Base-by-base conservation (phyloP, 768 basidiomycete genomes). In the Serendipita sp. region DNA sequence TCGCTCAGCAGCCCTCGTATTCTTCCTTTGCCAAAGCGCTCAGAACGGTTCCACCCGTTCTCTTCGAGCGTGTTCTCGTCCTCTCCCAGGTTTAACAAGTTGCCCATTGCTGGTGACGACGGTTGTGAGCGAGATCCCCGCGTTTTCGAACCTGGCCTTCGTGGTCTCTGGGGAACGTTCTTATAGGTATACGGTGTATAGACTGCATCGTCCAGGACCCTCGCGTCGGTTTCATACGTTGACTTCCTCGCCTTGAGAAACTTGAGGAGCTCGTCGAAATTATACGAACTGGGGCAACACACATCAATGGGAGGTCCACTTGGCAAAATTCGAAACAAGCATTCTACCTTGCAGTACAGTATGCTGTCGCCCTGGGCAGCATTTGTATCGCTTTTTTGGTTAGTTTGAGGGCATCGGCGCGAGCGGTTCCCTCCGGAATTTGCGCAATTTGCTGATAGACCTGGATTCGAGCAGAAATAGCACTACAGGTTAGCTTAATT, bases 381-480 rank as follows among this genome's bases (percentile, higher is more conserved):
- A 83, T 84, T 71, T 93, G 94, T 2, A 92, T 91, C 71, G 94
- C 95, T 75, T 89, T 93, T 75, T 96, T 95, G 1, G 93, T 97
- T 66, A 97, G 73, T 64, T 79, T 84, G 65, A 92, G 74, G 2
- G 94, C 94, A 75, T 97, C 94, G 64, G 90, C 79, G 44, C 91
- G 83, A 5, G 94, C 94, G 22, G 93, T 91, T 2, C 94, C 94
- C 48, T 90, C 91, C 2, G 94, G 93, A 60, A 97, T 97, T 34
- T 90, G 83, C 3, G 89, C 87, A 64, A 97, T 83, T 75, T 95
- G 92, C 67, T 90, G 90, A 72, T 94, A 94, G n/a, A 89, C 86
- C 88, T 93, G 66, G 20, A 5, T 7, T 53, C 44, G 31, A 33
- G 61, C 28, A 43, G 33, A 65, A 31, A 11, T 50, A 28, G 61